A percentile compares a stretch with the other conserved stretches of the same genome.
These are phyloP conservation scores for Gymnopilus dilepis DNA, from an alignment of 768 basidiomycete species.

Conservation along the genomic window DNA sequence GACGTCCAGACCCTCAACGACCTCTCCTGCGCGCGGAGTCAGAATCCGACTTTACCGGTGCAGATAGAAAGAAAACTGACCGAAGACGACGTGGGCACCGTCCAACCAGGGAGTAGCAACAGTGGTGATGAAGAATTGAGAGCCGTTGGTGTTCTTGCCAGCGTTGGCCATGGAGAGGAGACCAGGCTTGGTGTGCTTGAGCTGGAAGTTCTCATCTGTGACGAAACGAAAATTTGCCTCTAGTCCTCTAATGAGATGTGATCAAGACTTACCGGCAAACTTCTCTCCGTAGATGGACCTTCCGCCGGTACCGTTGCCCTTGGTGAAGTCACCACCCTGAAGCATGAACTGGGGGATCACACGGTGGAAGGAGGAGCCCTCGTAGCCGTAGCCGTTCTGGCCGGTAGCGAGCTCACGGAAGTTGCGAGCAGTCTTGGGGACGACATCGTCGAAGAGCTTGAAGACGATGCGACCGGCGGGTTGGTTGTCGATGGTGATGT, in stretches of 20 bases:
- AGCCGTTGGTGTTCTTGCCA: constrained; percentile 86
- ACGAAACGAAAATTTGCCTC: neutral
- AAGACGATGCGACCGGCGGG: constrained; percentile 71
- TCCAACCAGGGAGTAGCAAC: constrained; percentile 76
- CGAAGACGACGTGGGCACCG: constrained; percentile 74
- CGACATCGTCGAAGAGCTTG: constrained; percentile 83
- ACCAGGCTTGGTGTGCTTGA: constrained; percentile 74
- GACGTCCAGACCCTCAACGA: constrained; percentile 65
- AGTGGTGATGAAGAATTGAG: constrained; percentile 92
- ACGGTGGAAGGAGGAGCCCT: constrained; percentile 77
- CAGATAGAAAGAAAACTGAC: constrained; percentile 36
- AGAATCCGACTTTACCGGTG: neutral
- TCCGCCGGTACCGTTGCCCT: constrained; percentile 73
- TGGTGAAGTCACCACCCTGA: constrained; percentile 91
- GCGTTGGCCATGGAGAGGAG: constrained; percentile 85
- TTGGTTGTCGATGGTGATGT: constrained; percentile 54
- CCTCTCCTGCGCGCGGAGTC: constrained; percentile 51
- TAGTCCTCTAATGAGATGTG: neutral
- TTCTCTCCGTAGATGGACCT: constrained; percentile 80
- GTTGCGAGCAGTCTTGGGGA: constrained; percentile 78
- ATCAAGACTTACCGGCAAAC: constrained; percentile 55
- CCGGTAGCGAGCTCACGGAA: constrained; percentile 92
- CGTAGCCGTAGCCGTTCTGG: constrained; percentile 75
- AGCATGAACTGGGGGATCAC: constrained; percentile 88
- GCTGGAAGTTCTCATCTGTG: constrained; percentile 83